phyloP scores from a whole-genome alignment of 257 asterid genomes.

The Gentiana straminea region DNA sequence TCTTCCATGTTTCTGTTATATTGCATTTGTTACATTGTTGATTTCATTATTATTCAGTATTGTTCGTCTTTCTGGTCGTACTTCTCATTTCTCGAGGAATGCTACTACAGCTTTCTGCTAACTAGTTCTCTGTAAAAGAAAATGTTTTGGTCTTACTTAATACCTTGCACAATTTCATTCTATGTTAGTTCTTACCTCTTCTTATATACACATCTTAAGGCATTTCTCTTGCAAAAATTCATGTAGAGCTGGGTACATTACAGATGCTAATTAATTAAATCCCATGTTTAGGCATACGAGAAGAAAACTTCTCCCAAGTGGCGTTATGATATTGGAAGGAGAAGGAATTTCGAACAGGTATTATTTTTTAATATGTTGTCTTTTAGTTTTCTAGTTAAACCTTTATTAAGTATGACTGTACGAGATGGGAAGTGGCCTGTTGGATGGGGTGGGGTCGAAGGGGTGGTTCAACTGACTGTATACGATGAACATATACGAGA shows the following conservation, averaged over 20 bases:
- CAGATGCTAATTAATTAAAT: constrained; percentile 8
- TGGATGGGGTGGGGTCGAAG: too few species aligned
- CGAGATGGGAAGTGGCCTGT: too few species aligned
- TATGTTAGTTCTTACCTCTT: neutral
- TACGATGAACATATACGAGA: too few species aligned
- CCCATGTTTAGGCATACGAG: constrained; percentile 71
- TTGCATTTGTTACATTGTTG: neutral
- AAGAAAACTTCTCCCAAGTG: constrained; percentile 79
- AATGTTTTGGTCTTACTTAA: neutral
- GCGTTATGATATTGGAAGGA: constrained; percentile 96
- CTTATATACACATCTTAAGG: neutral
- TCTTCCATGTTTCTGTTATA: constrained; percentile 6
- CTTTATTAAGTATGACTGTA: too few species aligned
- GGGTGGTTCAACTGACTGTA: too few species aligned
- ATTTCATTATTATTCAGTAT: neutral
- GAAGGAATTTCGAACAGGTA: constrained; percentile 60
- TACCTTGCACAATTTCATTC: neutral
- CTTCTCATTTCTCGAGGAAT: neutral
- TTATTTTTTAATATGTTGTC: constrained; percentile 3
- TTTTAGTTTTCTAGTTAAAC: neutral
- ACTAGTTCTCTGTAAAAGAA: neutral
- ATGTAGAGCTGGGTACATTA: neutral
- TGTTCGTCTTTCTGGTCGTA: neutral
- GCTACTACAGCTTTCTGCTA: constrained; percentile 1
- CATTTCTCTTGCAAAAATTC: neutral